Evolutionary conservation across 2,329 filamentous ascomycete species (phyloP).

Genomic region (Fusarium sororula): DNA sequence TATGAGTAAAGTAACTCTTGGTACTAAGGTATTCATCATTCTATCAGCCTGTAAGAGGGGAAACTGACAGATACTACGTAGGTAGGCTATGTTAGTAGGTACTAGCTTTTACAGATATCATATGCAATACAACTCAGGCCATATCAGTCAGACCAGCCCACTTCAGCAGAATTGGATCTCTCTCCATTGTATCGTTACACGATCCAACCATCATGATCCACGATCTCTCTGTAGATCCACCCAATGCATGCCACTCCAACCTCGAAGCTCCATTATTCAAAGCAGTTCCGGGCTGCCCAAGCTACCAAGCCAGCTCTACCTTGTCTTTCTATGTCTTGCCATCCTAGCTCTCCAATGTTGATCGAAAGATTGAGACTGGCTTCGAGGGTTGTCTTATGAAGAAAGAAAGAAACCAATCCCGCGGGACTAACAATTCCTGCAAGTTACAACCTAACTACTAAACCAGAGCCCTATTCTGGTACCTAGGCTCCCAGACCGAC

Average conservation of each 20-base stretch:
- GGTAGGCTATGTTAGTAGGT: background rate
- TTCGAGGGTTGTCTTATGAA: conserved; percentile 5
- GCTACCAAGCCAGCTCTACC: background rate
- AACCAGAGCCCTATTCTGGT: background rate
- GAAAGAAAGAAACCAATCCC: background rate
- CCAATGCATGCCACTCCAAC: background rate
- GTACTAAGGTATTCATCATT: background rate
- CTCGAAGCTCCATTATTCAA: conserved; percentile 18
- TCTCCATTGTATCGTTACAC: conserved; percentile 28
- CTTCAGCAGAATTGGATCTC: conserved; percentile 8
- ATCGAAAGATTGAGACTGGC: conserved; percentile 16
- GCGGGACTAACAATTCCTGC: background rate
- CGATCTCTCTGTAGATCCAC: conserved; percentile 32
- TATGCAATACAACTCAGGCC: background rate
- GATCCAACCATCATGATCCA: conserved; percentile 33
- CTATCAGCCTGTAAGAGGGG: background rate
- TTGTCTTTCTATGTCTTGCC: background rate
- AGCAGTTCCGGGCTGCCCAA: conserved; percentile 19
- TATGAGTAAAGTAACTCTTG: background rate
- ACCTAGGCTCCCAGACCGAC: background rate
- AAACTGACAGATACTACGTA: too few species aligned
- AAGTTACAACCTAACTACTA: background rate
- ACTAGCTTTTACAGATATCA: background rate
- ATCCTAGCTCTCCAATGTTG: conserved; percentile 1
- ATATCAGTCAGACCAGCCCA: conserved; percentile 14